Base-by-base conservation (phyloP, 164 flowering plant species). In the Vitis amurensis region DNA sequence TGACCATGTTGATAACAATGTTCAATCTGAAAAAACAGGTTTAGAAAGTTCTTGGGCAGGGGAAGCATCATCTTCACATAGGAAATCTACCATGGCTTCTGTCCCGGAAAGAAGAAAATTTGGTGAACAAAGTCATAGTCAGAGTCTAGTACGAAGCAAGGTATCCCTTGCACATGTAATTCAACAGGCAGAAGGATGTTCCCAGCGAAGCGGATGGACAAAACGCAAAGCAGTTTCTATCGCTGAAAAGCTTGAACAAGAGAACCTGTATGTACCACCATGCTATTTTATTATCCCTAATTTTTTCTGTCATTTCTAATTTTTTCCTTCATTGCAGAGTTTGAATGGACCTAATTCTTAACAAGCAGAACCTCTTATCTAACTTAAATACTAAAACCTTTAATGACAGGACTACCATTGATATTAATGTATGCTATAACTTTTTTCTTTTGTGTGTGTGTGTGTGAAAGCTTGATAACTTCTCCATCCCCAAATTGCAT, bases 131-230 rank as follows among this genome's bases (percentile, higher is more conserved):
- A 76, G 83, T 71, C 90, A 71, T 71, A 80, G 83, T 73, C 86
- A 74, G 75, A 91, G 95, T 84, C 64, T 93, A 56, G 97, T 93
- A 61, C 86, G 81, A 79, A 74, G 95, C 76, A 93, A 92, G 77
- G 95, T 96, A 44, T 89, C 99, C 59, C 94, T 93, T 69, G 98
- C 97, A 9, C 91, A 91, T 80, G 94, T 96, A 48, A 88, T 96
- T 78, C 95, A 90, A 73, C 97, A 91, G 71, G 90, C 94, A 60
- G 98, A 92, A 81, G 93, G 94, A 77, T 81, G 81, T 65, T 59
- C 89, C 31, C 88, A 83, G 59, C 84, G 72, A 50, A 79, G 65
- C 75, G 90, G 87, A 61, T 91, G 97, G 94, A 82, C 98, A 29
- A 89, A 77, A 70, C 84, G 89, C 57, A 93, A 92, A 80, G 94